Conservation (phyloP, 371 early-diverging fungal genomes). For the Rhizomucor pusillus region DNA sequence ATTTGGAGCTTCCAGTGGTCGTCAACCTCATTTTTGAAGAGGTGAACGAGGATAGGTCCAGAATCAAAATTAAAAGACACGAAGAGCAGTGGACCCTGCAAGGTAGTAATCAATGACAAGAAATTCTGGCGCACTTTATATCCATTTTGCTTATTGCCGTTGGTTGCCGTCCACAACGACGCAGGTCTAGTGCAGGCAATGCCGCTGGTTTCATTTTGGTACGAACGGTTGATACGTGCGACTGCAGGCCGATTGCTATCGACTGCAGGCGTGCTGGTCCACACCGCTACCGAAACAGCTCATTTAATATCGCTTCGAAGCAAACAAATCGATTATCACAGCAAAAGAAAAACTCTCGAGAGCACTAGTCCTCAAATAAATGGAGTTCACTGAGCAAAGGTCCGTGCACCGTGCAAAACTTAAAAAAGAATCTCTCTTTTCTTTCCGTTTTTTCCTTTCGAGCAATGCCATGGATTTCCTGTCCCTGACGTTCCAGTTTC, state of each 20-base stretch:
- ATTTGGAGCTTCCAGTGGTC: conserved; percentile 15
- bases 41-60: conserved; percentile 7
- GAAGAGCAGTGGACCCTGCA: conserved; percentile 27
- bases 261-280: conserved; percentile 50
- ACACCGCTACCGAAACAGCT: conserved; percentile 45
- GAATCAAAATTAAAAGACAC: conserved; percentile 15
- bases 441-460: conserved; percentile 5
- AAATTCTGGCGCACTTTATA: too few relatives aligned
- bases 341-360: too few relatives aligned
- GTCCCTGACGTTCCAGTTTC: conserved; percentile 31
- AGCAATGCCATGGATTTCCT: conserved; percentile 29
- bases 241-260: conserved; percentile 49
- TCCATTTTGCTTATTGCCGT: neutral
- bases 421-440: neutral
- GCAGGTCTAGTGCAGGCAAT: conserved; percentile 52
- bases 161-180: neutral
- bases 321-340: conserved; percentile 30
- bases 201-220: conserved; percentile 57
- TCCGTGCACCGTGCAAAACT: neutral
- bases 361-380: too few relatives aligned
- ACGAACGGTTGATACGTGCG: conserved; percentile 54
- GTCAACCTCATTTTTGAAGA: conserved; percentile 17
- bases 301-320: conserved; percentile 18
- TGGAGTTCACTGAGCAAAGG: too few relatives aligned
- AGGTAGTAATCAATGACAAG: too few relatives aligned